phyloP scores from a whole-genome alignment of 768 basidiomycete genomes.

The Mycena capillaripes region DNA sequence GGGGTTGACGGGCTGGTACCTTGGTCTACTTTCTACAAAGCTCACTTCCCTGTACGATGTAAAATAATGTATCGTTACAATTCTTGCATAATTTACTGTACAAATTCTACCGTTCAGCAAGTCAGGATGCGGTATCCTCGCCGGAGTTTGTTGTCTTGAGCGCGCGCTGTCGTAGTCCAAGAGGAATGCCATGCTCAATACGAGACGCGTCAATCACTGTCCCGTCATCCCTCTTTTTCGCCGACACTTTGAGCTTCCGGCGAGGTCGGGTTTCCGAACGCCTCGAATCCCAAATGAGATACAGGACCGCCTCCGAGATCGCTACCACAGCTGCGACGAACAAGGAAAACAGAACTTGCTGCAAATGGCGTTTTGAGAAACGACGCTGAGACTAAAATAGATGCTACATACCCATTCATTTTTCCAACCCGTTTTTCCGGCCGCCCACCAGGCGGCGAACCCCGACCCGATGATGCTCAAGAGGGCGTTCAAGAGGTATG shows the following conservation, averaged over 20 bases:
- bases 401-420: slow-evolving; percentile 78
- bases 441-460: slow-evolving; percentile 81
- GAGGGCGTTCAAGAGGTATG: slow-evolving; percentile 78
- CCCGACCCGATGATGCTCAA: slow-evolving; percentile 79
- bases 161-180: slow-evolving; percentile 33
- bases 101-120: too few relatives aligned
- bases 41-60: slow-evolving; percentile 57
- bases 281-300: slow-evolving; percentile 79
- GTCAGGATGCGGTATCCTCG: slow-evolving; percentile 10
- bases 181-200: slow-evolving; percentile 25
- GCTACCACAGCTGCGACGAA: slow-evolving; percentile 76
- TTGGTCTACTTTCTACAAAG: slow-evolving; percentile 64
- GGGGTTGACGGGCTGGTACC: slow-evolving; percentile 90
- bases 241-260: slow-evolving; percentile 40
- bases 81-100: too few relatives aligned
- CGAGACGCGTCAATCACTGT: slow-evolving; percentile 25
- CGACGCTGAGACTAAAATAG: slow-evolving; percentile 8
- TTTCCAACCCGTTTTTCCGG: slow-evolving; percentile 72
- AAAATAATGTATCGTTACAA: background rate
- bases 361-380: slow-evolving; percentile 21
- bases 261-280: slow-evolving; percentile 41
- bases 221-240: slow-evolving; percentile 56
- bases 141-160: background rate
- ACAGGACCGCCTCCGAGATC: slow-evolving; percentile 76
- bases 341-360: slow-evolving; percentile 76